These are phyloP conservation scores for Solidago caesia DNA, from an alignment of 129 eudicot genomes.

Conservation along the genomic window DNA sequence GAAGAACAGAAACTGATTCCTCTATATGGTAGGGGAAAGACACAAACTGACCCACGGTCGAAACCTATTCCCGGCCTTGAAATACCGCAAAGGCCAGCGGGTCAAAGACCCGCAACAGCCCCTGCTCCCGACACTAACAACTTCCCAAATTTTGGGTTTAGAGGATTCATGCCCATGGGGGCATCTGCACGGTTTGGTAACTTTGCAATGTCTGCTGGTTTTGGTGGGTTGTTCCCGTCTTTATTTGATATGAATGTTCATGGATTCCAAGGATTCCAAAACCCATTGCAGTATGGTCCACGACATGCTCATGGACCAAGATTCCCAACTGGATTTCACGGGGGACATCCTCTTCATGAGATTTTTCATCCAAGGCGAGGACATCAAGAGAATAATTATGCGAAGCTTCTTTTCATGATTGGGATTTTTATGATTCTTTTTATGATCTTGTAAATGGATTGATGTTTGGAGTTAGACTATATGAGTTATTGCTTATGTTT, in stretches of 20 bases:
- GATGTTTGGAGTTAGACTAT: constrained; percentile 12
- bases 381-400: constrained; percentile 40
- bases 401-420: constrained; percentile 47
- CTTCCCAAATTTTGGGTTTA: constrained; percentile 47
- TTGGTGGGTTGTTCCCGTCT: constrained; percentile 66
- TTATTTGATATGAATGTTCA: constrained; percentile 57
- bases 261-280: constrained; percentile 52
- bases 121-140: constrained; percentile 46
- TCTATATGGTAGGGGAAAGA: constrained; percentile 72
- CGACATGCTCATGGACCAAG: constrained; percentile 45
- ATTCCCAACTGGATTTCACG: constrained; percentile 38
- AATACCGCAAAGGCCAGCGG: constrained; percentile 78
- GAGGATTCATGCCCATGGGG: constrained; percentile 60
- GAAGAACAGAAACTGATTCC: constrained; percentile 71
- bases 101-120: constrained; percentile 70
- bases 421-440: constrained; percentile 39
- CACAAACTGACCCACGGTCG: constrained; percentile 65
- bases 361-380: constrained; percentile 39
- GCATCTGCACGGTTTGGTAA: constrained; percentile 69
- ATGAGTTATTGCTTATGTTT: constrained; percentile 13
- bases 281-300: constrained; percentile 39
- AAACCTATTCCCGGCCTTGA: constrained; percentile 67
- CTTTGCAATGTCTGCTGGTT: constrained; percentile 58
- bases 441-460: constrained; percentile 36
- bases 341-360: constrained; percentile 35